Evolutionary conservation across 2,329 filamentous ascomycete genomes (phyloP).

Genomic region (Emergomyces pasteurianus): DNA sequence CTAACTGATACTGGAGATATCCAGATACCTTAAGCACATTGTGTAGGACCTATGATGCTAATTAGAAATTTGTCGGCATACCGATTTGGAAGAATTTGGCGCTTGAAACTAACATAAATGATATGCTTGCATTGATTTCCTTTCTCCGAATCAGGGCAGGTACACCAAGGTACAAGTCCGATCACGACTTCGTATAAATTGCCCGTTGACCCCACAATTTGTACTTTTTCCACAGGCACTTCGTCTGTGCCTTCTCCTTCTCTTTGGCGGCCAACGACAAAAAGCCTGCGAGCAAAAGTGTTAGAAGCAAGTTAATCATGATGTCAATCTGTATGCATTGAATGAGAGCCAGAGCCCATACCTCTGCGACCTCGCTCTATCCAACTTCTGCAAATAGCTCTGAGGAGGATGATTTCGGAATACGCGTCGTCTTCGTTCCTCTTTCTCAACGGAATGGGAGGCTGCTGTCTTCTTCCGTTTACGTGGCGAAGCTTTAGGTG

Average conservation of each 20-base stretch:
- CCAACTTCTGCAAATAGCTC: slow-evolving; percentile 36
- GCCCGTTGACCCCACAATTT: slow-evolving; percentile 49
- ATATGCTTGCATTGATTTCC: slow-evolving; percentile 55
- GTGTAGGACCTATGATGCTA: slow-evolving; percentile 36
- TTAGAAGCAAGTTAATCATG: slow-evolving; percentile 1
- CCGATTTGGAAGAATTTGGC: background rate
- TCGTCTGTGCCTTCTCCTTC: slow-evolving; percentile 32
- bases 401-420: slow-evolving; percentile 35
- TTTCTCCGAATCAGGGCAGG: slow-evolving; percentile 42
- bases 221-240: slow-evolving; percentile 39
- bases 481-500: background rate
- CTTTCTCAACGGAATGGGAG: slow-evolving; percentile 10
- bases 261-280: slow-evolving; percentile 41
- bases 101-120: slow-evolving; percentile 36
- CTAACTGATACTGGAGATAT: slow-evolving; percentile 47
- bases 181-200: slow-evolving; percentile 51
- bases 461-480: background rate
- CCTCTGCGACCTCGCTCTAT: slow-evolving; percentile 39
- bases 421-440: slow-evolving; percentile 30
- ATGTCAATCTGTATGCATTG: background rate
- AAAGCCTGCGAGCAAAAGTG: slow-evolving; percentile 33
- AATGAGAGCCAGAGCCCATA: slow-evolving; percentile 5
- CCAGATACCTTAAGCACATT: slow-evolving; percentile 46
- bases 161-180: slow-evolving; percentile 40
- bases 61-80: slow-evolving; percentile 1